Evolutionary conservation across 2,329 filamentous ascomycete species (phyloP).

Genomic region (Stylonectria norvegica): DNA sequence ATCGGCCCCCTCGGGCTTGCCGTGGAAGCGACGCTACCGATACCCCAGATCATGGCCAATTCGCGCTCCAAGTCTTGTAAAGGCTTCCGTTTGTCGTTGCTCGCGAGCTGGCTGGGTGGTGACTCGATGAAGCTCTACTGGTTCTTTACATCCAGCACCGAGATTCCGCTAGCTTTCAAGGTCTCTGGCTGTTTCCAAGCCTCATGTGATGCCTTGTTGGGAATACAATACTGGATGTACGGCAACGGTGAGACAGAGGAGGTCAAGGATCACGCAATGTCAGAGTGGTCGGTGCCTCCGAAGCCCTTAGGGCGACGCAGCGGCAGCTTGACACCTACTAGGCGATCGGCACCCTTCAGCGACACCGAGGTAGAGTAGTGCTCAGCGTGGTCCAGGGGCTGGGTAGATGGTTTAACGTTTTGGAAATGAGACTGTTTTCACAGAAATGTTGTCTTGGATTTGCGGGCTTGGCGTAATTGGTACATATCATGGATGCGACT

Average conservation of each 20-base stretch:
- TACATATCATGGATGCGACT: no score
- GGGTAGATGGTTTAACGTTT: no score
- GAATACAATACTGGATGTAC: constrained; percentile 71
- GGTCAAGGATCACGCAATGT: constrained; percentile 38
- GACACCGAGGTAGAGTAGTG: constrained; percentile 31
- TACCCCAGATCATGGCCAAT: constrained; percentile 76
- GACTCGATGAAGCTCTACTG: constrained; percentile 86
- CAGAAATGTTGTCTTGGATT: no score
- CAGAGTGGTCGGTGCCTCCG: constrained; percentile 30
- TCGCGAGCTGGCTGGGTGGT: constrained; percentile 74
- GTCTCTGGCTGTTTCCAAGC: constrained; percentile 80
- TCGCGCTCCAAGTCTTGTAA: constrained; percentile 65
- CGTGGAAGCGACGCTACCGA: constrained; percentile 75
- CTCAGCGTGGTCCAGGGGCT: no score
- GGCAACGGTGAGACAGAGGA: constrained; percentile 45
- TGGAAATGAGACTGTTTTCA: no score
- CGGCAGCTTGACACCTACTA: constrained; percentile 38
- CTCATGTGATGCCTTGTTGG: constrained; percentile 69
- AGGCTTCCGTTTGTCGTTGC: constrained; percentile 72
- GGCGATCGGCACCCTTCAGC: constrained; percentile 37
- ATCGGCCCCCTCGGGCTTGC: constrained; percentile 74
- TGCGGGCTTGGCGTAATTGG: no score
- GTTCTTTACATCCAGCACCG: constrained; percentile 70
- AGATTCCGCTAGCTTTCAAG: constrained; percentile 77
- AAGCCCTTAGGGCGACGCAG: constrained; percentile 8